Conservation (phyloP, 1,139 yeast species). For the Candida pseudoviswanathii region DNA sequence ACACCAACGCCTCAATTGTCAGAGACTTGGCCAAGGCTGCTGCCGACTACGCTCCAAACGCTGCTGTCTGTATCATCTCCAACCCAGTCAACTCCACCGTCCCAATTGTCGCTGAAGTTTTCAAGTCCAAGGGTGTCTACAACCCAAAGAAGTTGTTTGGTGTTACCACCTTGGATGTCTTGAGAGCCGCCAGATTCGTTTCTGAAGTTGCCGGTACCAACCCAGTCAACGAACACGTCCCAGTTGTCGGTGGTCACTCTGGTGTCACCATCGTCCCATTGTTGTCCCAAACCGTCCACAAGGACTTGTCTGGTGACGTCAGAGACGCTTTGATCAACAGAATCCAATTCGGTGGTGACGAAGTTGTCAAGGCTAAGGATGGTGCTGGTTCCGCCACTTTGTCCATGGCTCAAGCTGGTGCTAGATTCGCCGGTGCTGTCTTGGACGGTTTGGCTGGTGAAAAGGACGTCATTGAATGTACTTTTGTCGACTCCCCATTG, state of each 20-base stretch:
- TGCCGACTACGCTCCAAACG: slow-evolving; percentile 72
- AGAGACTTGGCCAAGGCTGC: slow-evolving; percentile 80
- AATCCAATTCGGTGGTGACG: slow-evolving; percentile 97
- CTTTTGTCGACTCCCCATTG: slow-evolving; percentile 52
- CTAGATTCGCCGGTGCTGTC: slow-evolving; percentile 67
- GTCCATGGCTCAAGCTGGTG: slow-evolving; percentile 97
- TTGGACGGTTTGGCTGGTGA: slow-evolving; percentile 59
- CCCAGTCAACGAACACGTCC: slow-evolving; percentile 64
- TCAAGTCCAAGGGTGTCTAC: slow-evolving; percentile 72
- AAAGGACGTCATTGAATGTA: slow-evolving; percentile 49
- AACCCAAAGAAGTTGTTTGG: slow-evolving; percentile 85
- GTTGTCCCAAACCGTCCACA: slow-evolving; percentile 65
- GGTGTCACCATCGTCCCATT: slow-evolving; percentile 94
- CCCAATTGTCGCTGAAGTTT: slow-evolving; percentile 86
- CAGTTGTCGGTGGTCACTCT: slow-evolving; percentile 96
- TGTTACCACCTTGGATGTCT: slow-evolving; percentile 88
- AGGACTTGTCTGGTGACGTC: slow-evolving; percentile 50
- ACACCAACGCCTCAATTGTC: slow-evolving; percentile 90
- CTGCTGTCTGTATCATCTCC: slow-evolving; percentile 77
- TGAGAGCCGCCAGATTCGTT: slow-evolving; percentile 85
- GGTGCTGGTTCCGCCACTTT: slow-evolving; percentile 95
- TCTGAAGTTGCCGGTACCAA: slow-evolving; percentile 56
- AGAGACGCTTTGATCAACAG: slow-evolving; percentile 77
- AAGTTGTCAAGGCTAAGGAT: slow-evolving; percentile 92
- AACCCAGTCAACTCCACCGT: slow-evolving; percentile 97